phyloP scores from a whole-genome alignment of 2,329 filamentous ascomycete genomes.

The Apiospora koreana region DNA sequence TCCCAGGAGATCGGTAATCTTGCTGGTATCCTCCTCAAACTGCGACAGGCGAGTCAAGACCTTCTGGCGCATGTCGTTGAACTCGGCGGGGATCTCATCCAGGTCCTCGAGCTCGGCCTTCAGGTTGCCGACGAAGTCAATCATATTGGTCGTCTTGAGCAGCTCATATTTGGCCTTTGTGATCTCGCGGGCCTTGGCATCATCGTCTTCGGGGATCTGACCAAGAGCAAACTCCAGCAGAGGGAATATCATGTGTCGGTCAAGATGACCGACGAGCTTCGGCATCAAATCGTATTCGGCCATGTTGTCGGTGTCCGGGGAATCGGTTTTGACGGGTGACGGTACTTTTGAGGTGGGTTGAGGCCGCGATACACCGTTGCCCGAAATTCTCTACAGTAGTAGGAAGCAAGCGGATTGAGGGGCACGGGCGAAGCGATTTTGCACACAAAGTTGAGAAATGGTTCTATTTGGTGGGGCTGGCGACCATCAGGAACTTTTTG shows the following conservation, averaged over 20 bases:
- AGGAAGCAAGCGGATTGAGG: conserved; percentile 1
- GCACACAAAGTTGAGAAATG: conserved; percentile 8
- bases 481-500: not conserved
- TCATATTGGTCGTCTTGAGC: conserved; percentile 98
- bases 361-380: conserved; percentile 1
- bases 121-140: conserved; percentile 90
- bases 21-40: conserved; percentile 83
- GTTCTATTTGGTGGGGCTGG: conserved; percentile 10
- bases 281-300: conserved; percentile 79
- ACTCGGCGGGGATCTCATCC: conserved; percentile 78
- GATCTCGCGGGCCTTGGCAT: conserved; percentile 65
- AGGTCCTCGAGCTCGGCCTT: conserved; percentile 87
- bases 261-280: conserved; percentile 87
- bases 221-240: conserved; percentile 88
- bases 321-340: conserved; percentile 34
- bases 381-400: not conserved
- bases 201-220: conserved; percentile 74
- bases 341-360: conserved; percentile 9
- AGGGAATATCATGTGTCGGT: conserved; percentile 95
- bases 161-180: conserved; percentile 89
- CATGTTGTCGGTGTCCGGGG: conserved; percentile 48
- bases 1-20: conserved; percentile 83
- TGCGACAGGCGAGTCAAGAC: conserved; percentile 81
- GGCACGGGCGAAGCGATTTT: conserved; percentile 8
- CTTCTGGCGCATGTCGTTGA: conserved; percentile 84